Evolutionary conservation across 148 eudicot genomes (phyloP).

Genomic region (Rhododendron simsii): DNA sequence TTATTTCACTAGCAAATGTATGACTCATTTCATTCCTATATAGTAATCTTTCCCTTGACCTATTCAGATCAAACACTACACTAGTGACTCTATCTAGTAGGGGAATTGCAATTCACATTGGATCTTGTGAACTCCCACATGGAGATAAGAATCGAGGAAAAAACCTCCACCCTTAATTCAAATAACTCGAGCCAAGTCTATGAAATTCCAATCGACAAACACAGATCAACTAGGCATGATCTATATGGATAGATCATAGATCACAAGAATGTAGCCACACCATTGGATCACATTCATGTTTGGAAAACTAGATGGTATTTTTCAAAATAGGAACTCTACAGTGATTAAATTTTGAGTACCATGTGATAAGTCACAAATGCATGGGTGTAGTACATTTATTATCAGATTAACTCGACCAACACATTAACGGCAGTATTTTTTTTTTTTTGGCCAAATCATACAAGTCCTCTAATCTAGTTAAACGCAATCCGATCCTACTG

Average conservation of each 20-base stretch:
- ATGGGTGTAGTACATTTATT: not conserved
- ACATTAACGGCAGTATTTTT: no score
- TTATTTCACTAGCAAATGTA: not conserved
- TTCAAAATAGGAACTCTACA: not conserved
- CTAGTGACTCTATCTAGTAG: not conserved
- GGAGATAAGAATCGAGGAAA: not conserved
- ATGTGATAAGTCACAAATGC: not conserved
- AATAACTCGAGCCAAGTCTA: not conserved
- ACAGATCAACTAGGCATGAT: not conserved
- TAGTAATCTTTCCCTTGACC: not conserved
- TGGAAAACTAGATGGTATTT: not conserved
- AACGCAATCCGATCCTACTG: not conserved
- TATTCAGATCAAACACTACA: not conserved
- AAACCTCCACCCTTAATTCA: not conserved
- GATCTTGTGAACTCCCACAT: no score
- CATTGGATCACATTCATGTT: not conserved
- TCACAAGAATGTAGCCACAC: not conserved
- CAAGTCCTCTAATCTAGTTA: no score
- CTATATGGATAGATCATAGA: not conserved
- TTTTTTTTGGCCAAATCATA: no score
- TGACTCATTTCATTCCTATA: not conserved
- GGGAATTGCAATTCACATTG: not conserved
- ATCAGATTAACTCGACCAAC: not conserved
- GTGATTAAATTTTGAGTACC: not conserved
- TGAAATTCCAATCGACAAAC: not conserved